A percentile compares a stretch with the other conserved stretches of the same genome.
Evolutionary conservation across 2,329 filamentous ascomycete genomes (phyloP).

Genomic region (Fusarium cyanostomum): DNA sequence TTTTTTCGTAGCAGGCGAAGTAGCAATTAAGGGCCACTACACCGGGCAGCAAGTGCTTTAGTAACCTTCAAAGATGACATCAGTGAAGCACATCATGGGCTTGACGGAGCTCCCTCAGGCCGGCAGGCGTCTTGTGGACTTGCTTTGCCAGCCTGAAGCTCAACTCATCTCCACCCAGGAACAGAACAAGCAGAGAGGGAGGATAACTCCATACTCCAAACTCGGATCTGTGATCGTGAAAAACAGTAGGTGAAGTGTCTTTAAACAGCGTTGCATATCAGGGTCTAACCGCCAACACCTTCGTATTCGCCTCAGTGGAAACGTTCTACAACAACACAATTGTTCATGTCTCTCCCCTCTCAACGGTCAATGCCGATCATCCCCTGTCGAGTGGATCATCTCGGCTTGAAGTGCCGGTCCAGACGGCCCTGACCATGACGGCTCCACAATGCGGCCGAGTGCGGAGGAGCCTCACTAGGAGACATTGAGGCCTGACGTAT

Average conservation of each 20-base stretch:
- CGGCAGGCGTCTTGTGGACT: background rate
- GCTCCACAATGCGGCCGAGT: constrained; percentile 15
- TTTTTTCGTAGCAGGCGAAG: no score
- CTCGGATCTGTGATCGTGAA: background rate
- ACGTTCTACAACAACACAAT: background rate
- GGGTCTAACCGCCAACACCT: background rate
- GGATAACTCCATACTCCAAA: background rate
- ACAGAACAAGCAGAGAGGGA: background rate
- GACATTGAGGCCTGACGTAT: background rate
- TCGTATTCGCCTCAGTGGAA: background rate
- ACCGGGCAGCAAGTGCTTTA: no score
- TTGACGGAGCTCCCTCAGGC: background rate
- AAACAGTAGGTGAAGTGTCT: background rate
- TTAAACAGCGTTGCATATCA: background rate
- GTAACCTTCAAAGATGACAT: background rate
- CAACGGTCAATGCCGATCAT: background rate
- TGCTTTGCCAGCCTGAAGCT: background rate
- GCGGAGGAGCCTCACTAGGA: background rate
- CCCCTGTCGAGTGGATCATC: background rate
- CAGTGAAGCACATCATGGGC: background rate
- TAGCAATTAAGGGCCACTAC: no score
- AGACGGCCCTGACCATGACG: background rate
- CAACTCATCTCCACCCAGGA: background rate
- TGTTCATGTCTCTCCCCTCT: background rate
- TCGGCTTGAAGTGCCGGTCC: background rate